Evolutionary conservation across 495 filamentous ascomycete species (phyloP).

Genomic region (Aspergillus cavernicola): DNA sequence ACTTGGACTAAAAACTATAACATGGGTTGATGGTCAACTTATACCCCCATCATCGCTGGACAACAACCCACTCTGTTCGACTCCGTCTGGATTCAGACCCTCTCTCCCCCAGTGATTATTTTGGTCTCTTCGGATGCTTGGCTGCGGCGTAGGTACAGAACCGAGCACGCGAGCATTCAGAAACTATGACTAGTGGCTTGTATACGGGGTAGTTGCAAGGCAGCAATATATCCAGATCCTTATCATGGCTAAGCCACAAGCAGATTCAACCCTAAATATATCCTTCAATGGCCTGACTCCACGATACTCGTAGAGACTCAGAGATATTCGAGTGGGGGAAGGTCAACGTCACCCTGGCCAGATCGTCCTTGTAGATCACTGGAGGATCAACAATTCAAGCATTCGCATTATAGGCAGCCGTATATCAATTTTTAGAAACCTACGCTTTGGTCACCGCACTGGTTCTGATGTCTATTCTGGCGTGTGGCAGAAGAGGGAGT

Average conservation of each 20-base stretch:
- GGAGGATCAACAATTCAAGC: no score
- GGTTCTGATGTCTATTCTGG: no score
- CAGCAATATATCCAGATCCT: background rate
- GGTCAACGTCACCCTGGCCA: no score
- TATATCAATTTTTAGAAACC: conserved; percentile 7
- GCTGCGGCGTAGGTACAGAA: background rate
- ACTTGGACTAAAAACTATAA: background rate
- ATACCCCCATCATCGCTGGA: background rate
- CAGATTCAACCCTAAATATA: no score
- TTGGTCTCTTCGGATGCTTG: background rate
- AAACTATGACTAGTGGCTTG: background rate
- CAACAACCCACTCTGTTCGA: background rate
- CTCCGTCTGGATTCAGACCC: no score
- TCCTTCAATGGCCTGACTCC: no score
- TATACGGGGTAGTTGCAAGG: conserved; percentile 4
- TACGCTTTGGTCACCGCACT: no score
- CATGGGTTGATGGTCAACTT: background rate
- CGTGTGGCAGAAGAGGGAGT: no score
- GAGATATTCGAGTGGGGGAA: no score
- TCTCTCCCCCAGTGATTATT: no score
- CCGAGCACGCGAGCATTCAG: background rate
- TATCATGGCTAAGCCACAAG: background rate
- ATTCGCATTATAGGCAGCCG: background rate
- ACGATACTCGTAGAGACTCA: no score
- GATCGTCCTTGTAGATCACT: no score